Evolutionary conservation across 345 rosid genomes (phyloP).

Genomic region (rapeseed (Brassica napus)): Da-Ae NC_063449.1:34503001-34503500

Average conservation of each 20-base stretch:
- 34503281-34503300: slow-evolving; percentile 21
- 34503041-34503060: slow-evolving; percentile 65
- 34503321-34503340: slow-evolving; percentile 11
- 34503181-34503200: slow-evolving; percentile 5
- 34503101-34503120: slow-evolving; percentile 1
- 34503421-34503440: neutral
- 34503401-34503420: slow-evolving; percentile 41
- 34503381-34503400: slow-evolving; percentile 33
- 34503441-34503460: slow-evolving; percentile 34
- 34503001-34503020: slow-evolving; percentile 69
- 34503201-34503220: slow-evolving; percentile 35
- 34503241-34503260: neutral
- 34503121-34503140: neutral
- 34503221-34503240: slow-evolving; percentile 9
- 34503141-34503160: slow-evolving; percentile 19
- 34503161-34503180: slow-evolving; percentile 2
- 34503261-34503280: slow-evolving; percentile 8
- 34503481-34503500: too few relatives aligned
- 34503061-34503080: slow-evolving; percentile 49
- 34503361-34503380: slow-evolving; percentile 37
- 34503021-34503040: slow-evolving; percentile 74
- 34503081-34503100: slow-evolving; percentile 45
- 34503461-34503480: slow-evolving; percentile 40
- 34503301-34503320: neutral
- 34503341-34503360: slow-evolving; percentile 32